These are phyloP conservation scores for Leishmania major DNA, from an alignment of 208 protist species.

Conservation along the genomic window DNA sequence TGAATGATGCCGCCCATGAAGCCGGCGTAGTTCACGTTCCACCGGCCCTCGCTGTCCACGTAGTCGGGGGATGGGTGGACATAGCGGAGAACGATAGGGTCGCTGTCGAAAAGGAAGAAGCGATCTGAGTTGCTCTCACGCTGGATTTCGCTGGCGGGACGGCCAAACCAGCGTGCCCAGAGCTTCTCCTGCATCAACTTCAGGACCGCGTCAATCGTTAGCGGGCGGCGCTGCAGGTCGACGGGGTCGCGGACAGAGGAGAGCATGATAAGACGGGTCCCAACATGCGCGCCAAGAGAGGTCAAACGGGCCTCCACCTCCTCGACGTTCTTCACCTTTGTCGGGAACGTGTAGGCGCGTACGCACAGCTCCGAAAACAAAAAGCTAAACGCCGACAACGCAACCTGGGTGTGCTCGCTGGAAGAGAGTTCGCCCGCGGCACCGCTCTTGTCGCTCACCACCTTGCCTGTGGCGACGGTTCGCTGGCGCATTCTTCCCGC, in stretches of 20 bases:
- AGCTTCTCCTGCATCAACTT: slow-evolving; percentile 76
- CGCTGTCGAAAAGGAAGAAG: slow-evolving; percentile 83
- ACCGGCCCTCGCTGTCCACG: slow-evolving; percentile 68
- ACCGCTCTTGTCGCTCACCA: slow-evolving; percentile 25
- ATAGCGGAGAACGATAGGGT: slow-evolving; percentile 72
- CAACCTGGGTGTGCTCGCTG: slow-evolving; percentile 58
- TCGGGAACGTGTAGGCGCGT: slow-evolving; percentile 73
- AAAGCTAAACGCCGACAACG: slow-evolving; percentile 83
- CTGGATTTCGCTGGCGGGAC: slow-evolving; percentile 76
- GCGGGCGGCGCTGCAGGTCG: slow-evolving; percentile 56
- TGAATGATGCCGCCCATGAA: slow-evolving; percentile 87
- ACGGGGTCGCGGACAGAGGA: slow-evolving; percentile 61
- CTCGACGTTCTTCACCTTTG: slow-evolving; percentile 73
- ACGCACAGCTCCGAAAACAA: slow-evolving; percentile 87
- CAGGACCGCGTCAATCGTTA: slow-evolving; percentile 64
- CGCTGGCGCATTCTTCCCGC: slow-evolving; percentile 13
- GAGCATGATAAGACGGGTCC: slow-evolving; percentile 65
- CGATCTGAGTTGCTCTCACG: slow-evolving; percentile 78
- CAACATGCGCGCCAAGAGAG: slow-evolving; percentile 69
- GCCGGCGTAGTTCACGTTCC: slow-evolving; percentile 86
- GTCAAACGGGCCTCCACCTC: slow-evolving; percentile 82
- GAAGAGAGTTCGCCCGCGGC: slow-evolving; percentile 17
- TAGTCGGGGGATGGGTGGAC: slow-evolving; percentile 81
- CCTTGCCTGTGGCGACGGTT: slow-evolving; percentile 27
- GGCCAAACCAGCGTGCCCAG: slow-evolving; percentile 84